Evolutionary conservation across 83 land plant species (phyloP), one percentile per base, ranked within the genome.

Genomic region (Larix sibirica): DNA sequence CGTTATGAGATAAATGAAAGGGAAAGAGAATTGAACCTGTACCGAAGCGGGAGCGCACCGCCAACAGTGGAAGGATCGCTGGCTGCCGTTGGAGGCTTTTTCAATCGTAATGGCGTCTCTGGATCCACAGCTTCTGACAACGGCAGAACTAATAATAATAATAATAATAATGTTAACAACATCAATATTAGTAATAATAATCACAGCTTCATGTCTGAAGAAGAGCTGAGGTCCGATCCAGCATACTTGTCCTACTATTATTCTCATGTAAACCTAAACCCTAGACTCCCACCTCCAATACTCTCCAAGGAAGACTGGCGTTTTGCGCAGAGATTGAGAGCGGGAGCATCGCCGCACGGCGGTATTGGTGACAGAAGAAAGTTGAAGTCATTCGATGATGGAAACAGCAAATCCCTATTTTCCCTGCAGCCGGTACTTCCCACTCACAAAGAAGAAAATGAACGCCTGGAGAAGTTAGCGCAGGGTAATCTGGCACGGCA

Each of bases 181-280:
- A 56, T 6, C 61, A 58, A 36, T 56, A 40, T 44, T 67, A 44
- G 28, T 28, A 71, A n/a, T 38, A 73, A 40, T 10, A 73, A 38
- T 42, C 47, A 77, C 80, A 12, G 21, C 58, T 17, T 78, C 28
- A 24, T 24, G 28, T 40, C 93, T 0, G 99, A 98, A 77, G 93
- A 98, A 62, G 94, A 96, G 85, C 87, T 93, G 62, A 88, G 96
- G 33, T 90, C 92, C 20, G 97, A 96, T 71, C 99, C 99, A 9
- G 95, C 90, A 0, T 97, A 97, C 81, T 82, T 95, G 13, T 91
- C 93, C 0, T 96, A 97, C 81, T 97, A 97, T 71, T 95, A 95
- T 69, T 90, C 95, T 6, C 83, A 97, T 74, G 94, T 93, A 13
- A 91, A 94, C 70, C 81, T 91, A 28, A 96, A 97, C 80, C 99